Percentiles rank a stretch among this genome's conserved stretches.
Conservation (phyloP, 768 basidiomycete genomes). For the Tulasnella sp. region DNA sequence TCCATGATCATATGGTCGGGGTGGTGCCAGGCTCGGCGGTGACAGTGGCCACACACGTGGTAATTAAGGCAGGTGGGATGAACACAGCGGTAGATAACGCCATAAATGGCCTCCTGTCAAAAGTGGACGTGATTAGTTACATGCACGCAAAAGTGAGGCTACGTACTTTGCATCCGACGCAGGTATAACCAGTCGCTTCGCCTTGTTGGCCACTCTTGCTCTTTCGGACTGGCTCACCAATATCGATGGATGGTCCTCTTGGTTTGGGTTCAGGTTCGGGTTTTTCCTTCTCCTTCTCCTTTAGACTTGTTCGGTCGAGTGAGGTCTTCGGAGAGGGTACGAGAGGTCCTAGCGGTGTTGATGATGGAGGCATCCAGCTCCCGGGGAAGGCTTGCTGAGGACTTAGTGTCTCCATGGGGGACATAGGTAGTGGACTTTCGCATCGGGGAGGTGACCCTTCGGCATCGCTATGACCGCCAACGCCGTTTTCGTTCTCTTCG, state of each 20-base stretch:
- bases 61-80: neutral
- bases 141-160: neutral
- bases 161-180: neutral
- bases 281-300: neutral
- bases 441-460: too few relatives aligned
- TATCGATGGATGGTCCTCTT: too few relatives aligned
- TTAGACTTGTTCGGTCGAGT: too few relatives aligned
- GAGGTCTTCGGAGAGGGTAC: too few relatives aligned
- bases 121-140: neutral
- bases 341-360: too few relatives aligned
- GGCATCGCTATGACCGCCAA: neutral
- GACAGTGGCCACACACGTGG: neutral
- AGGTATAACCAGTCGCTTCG: neutral
- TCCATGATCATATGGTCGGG: neutral
- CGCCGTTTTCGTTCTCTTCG: neutral
- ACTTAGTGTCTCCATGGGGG: too few relatives aligned
- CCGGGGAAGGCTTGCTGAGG: too few relatives aligned
- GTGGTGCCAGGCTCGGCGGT: neutral
- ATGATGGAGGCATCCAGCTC: too few relatives aligned
- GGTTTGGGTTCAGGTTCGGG: too few relatives aligned
- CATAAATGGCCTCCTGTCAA: neutral
- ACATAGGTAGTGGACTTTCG: too few relatives aligned
- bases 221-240: too few relatives aligned
- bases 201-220: too few relatives aligned
- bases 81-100: slow-evolving; percentile 1